phyloP scores from a whole-genome alignment of 768 basidiomycete species.

The Boletus tomentosulus region DNA sequence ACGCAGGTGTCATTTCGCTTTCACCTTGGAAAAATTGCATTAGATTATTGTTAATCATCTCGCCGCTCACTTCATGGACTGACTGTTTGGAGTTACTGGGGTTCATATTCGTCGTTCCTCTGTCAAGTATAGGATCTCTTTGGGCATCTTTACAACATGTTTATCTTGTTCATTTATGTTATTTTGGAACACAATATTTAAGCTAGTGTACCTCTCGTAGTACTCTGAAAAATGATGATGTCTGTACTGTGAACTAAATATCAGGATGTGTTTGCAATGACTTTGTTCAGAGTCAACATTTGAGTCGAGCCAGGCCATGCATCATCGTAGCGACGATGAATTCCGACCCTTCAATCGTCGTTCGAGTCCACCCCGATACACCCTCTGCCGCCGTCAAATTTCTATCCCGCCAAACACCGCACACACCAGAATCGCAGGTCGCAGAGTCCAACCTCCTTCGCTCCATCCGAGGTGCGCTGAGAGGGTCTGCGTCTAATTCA shows the following conservation, averaged over 20 bases:
- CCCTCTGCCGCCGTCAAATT: conserved; percentile 43
- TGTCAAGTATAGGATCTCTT: conserved; percentile 31
- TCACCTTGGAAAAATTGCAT: conserved; percentile 18
- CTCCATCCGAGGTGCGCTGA: conserved; percentile 57
- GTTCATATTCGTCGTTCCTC: conserved; percentile 21
- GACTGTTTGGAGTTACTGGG: conserved; percentile 29
- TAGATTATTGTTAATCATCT: conserved; percentile 30
- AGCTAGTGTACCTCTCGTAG: conserved; percentile 28
- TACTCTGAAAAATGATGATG: conserved; percentile 8
- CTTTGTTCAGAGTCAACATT: too few species aligned
- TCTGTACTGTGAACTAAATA: neutral
- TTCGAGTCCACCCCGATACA: conserved; percentile 41
- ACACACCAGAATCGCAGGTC: conserved; percentile 1
- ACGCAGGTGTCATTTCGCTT: conserved; percentile 9
- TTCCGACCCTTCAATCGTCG: conserved; percentile 16
- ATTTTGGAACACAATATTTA: conserved; percentile 31
- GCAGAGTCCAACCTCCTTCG: conserved; percentile 43
- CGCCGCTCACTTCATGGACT: conserved; percentile 23
- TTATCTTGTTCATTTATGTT: conserved; percentile 37
- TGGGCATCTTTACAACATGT: conserved; percentile 32
- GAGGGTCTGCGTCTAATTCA: conserved; percentile 46
- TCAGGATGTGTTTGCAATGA: too few species aligned
- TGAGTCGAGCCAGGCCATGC: neutral
- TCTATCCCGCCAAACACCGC: conserved; percentile 32
- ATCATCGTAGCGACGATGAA: conserved; percentile 11